Evolutionary conservation across 1,139 yeast species (phyloP).

Genomic region (Candida buenavistaensis): DNA sequence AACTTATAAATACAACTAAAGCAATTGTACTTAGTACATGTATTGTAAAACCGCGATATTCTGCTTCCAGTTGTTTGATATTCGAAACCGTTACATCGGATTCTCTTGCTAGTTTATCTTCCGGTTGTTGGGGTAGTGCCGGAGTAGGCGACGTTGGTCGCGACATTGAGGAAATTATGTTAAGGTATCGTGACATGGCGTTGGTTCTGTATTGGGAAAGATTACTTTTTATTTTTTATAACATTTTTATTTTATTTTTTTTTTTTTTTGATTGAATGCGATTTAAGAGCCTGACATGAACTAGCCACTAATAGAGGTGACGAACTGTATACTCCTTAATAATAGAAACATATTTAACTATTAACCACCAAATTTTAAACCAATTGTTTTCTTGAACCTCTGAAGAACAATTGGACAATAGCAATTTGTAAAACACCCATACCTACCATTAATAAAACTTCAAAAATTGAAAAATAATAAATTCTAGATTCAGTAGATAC

Average conservation of each 20-base stretch:
- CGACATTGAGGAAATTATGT: slow-evolving; percentile 8
- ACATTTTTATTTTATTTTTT: too few species aligned
- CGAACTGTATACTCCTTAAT: too few species aligned
- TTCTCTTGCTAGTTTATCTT: slow-evolving; percentile 66
- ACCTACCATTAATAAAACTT: slow-evolving; percentile 76
- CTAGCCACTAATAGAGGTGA: too few species aligned
- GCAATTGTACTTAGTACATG: slow-evolving; percentile 59
- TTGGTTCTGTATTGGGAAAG: too few species aligned
- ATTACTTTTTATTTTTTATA: background rate
- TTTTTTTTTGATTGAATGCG: too few species aligned
- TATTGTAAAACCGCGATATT: slow-evolving; percentile 80
- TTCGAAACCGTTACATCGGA: slow-evolving; percentile 77
- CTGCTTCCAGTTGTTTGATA: slow-evolving; percentile 37
- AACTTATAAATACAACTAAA: slow-evolving; percentile 54
- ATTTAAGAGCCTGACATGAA: too few species aligned
- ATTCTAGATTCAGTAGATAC: slow-evolving; percentile 85
- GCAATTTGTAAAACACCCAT: slow-evolving; percentile 85
- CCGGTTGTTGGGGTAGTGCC: slow-evolving; percentile 5
- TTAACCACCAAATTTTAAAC: slow-evolving; percentile 56
- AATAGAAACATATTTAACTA: too few species aligned
- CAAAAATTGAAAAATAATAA: slow-evolving; percentile 79
- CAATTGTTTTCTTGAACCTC: slow-evolving; percentile 77
- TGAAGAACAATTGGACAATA: slow-evolving; percentile 84
- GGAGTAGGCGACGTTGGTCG: slow-evolving; percentile 12
- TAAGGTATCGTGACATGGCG: slow-evolving; percentile 8